Evolutionary conservation across 371 early-diverging fungal genomes (phyloP), one percentile per base, ranked within the genome.

Genomic region (Mucor racemosus): DNA sequence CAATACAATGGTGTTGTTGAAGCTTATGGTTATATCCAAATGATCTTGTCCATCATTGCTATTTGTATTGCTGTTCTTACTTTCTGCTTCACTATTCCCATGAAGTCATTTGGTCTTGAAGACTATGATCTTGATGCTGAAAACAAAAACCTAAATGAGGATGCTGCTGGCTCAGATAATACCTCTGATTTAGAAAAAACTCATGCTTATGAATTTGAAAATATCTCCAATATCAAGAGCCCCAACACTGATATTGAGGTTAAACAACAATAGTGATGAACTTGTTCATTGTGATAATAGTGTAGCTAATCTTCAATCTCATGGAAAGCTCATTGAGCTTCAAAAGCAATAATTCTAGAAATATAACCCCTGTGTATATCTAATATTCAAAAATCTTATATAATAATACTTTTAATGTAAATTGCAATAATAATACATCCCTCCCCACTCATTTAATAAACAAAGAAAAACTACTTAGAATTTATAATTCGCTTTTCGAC

Each of bases 31-130:
- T 44, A 72, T 48, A 70, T 74, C 11, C 75, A 77, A 58, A 72
- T 63, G 50, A 59, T 72, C 13, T 44, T 73, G 21, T 67, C 72
- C 41, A 76, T 76, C 17, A 76, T 77, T 39, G 64, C 75, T 39
- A 57, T 73, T 7, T 67, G 66, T 69, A 48, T 80, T 42, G 69
- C 74, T 31, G 68, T 70, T 1, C 54, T 77, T 42, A 66, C 75
- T 0, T 73, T 77, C 38, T 58, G 66, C 21, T 77, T 74, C 39
- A 71, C 78, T 0, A 19, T 73, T 14, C 77, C 77, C 8, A 80
- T 80, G 77, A 72, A 75, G 42, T 66, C 76, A 0, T 80, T 80
- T 66, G 80, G 80, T 39, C 46, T 80, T 7, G 74, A 68, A 64
- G 38, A 66, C 5, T 53, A 33, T 31, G 44, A 65, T 17, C 8